Conservation (phyloP, 108 stramenopile genomes). For the Aurantiochytrium sp. region DNA sequence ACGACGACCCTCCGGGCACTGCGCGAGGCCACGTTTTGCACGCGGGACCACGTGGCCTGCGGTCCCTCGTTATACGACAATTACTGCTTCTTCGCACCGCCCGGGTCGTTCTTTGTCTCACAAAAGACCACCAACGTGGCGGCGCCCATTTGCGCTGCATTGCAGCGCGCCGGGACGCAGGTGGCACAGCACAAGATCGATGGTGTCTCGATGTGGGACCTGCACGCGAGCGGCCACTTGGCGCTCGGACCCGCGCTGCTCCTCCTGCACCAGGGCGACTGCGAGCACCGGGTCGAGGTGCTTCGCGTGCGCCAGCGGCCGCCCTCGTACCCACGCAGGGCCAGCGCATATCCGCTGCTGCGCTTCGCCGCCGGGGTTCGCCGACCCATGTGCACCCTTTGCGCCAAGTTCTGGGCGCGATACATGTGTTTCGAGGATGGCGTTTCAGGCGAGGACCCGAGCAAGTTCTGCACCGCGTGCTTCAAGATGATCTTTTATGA, state of each 20-base stretch:
- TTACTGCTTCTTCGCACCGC: neutral
- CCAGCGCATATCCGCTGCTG: neutral
- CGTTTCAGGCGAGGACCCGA: neutral
- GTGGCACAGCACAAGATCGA: neutral
- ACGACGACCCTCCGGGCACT: neutral
- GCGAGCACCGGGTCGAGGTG: neutral
- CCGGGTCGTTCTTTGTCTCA: neutral
- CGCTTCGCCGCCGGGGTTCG: neutral
- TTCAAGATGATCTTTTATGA: constrained; percentile 11
- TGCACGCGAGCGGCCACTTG: neutral
- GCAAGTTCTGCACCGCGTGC: neutral
- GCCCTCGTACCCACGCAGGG: neutral
- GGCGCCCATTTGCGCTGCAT: neutral
- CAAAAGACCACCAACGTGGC: neutral
- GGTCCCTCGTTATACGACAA: neutral
- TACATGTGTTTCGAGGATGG: constrained; percentile 25
- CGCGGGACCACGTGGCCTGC: neutral
- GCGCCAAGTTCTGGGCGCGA: neutral
- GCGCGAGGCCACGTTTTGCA: neutral
- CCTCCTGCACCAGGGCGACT: constrained; percentile 4
- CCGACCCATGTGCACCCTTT: neutral
- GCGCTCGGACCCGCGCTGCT: neutral
- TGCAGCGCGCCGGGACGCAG: neutral
- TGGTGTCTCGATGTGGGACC: neutral
- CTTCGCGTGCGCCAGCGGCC: neutral